A percentile compares a stretch with the other conserved stretches of the same genome.
Evolutionary conservation across 2,329 filamentous ascomycete species (phyloP).

Genomic region (Leptographium wingfieldii): DNA sequence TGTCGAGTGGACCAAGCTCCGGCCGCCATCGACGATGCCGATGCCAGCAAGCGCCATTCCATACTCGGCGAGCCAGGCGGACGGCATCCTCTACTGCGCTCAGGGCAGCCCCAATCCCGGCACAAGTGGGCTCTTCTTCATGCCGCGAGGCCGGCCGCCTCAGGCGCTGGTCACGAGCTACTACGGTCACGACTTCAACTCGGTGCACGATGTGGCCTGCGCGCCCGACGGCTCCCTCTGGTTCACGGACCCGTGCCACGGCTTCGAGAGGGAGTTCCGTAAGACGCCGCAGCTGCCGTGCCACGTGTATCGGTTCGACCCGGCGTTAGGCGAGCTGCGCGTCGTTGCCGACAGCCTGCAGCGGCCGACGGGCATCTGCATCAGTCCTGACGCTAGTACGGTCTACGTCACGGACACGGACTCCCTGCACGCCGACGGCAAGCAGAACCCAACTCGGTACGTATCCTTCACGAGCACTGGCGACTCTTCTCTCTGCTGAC

Average conservation of each 20-base stretch:
- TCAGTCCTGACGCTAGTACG: slow-evolving; percentile 24
- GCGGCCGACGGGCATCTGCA: slow-evolving; percentile 27
- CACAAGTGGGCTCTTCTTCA: slow-evolving; percentile 25
- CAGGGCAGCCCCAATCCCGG: slow-evolving; percentile 12
- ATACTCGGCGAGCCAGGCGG: slow-evolving; percentile 19
- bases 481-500: background rate
- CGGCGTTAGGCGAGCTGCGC: slow-evolving; percentile 26
- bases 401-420: slow-evolving; percentile 32
- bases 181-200: slow-evolving; percentile 34
- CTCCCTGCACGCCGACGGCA: slow-evolving; percentile 18
- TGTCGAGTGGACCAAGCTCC: slow-evolving; percentile 27
- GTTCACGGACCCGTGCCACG: slow-evolving; percentile 36
- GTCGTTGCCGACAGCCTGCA: slow-evolving; percentile 34
- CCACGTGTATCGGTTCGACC: slow-evolving; percentile 35
- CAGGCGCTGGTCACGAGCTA: slow-evolving; percentile 27
- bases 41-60: slow-evolving; percentile 52
- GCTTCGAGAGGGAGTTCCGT: slow-evolving; percentile 31
- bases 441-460: slow-evolving; percentile 18
- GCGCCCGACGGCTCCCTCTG: slow-evolving; percentile 28
- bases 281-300: slow-evolving; percentile 29
- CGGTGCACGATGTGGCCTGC: slow-evolving; percentile 28
- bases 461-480: background rate
- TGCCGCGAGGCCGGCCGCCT: slow-evolving; percentile 21
- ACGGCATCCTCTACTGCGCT: slow-evolving; percentile 15
- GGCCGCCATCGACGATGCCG: slow-evolving; percentile 27